Evolutionary conservation across 495 filamentous ascomycete species (phyloP), one percentile per base, ranked within the genome.

Genomic region (Talaromyces nanjingensis): DNA sequence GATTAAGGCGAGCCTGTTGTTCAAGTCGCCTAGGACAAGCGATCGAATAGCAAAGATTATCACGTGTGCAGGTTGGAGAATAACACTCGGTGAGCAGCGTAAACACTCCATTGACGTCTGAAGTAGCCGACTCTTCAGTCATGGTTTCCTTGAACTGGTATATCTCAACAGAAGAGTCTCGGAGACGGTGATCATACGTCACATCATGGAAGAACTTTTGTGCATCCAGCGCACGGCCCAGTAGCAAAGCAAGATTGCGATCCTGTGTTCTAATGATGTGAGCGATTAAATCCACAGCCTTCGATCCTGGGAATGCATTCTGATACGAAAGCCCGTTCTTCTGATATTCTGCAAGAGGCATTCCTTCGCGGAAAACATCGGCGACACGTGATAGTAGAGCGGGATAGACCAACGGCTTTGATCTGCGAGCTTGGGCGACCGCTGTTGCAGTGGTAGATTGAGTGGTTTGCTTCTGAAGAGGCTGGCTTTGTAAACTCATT

Each of bases 171-270:
- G 85, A 79, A 6, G 92, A 93, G 77, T 99, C 96, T 68, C 96
- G 87, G 62, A 99, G 78, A 56, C 96, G 86, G 72, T 99, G 96
- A 65, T 96, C 93, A 74, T 99, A 99, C 4, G 93, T 97, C 47
- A 98, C 96, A 84, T 99, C 96, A 74, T 98, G 96, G 73, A 99
- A 99, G 74, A 98, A 97, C 74, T 98, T 99, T 75, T 99, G 96
- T 49, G 96, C 96, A 78, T 99, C 96, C 53, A 99, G 78, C 63
- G 92, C 91, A 66, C 96, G 84, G 54, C 96, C 96, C n/a, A 99
- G 76, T 11, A 99, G 85, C 62, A 99, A 78, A 47, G 96, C 94
- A 66, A 99, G 79, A 70, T 97, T 99, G 59, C 96, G 86, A 74
- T 99, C 96, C 11, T 89, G 96, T 0, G 96, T 99, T 73, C 93